These are phyloP conservation scores for button mushroom (Agaricus bisporus) DNA, from an alignment of 768 basidiomycete species.

Conservation along the genomic window DNA sequence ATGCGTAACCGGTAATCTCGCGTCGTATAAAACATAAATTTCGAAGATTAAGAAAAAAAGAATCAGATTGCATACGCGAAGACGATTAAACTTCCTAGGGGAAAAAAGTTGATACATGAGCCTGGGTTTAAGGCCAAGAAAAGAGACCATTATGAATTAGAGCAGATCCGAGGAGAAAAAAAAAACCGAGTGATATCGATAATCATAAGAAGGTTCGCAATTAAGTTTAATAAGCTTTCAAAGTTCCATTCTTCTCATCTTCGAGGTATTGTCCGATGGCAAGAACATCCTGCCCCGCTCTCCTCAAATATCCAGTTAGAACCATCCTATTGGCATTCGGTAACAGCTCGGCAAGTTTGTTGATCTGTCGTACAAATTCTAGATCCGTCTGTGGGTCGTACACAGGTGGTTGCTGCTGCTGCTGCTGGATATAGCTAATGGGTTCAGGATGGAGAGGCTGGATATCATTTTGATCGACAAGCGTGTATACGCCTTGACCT, in stretches of 20 bases:
- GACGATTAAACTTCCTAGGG: too few species aligned
- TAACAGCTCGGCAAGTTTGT: constrained; percentile 62
- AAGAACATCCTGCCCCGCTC: constrained; percentile 73
- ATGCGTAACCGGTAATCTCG: not conserved
- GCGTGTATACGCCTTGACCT: not conserved
- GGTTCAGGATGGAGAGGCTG: not conserved
- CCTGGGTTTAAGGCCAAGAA: too few species aligned
- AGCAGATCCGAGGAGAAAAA: too few species aligned
- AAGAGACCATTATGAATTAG: too few species aligned
- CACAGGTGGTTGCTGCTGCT: not conserved
- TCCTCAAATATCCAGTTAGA: constrained; percentile 65
- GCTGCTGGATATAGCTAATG: not conserved
- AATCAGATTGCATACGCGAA: too few species aligned
- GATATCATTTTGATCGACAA: not conserved
- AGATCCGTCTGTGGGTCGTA: constrained; percentile 35
- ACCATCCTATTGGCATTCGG: constrained; percentile 67
- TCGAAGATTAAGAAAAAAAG: too few species aligned
- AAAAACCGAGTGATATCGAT: not conserved
- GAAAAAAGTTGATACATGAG: too few species aligned
- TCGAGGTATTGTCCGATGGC: constrained; percentile 86
- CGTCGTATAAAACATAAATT: too few species aligned
- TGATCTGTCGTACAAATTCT: constrained; percentile 62
- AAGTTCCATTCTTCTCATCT: constrained; percentile 71
- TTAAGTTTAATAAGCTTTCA: constrained; percentile 27
- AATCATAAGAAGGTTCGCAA: not conserved